phyloP scores from a whole-genome alignment of 2,329 filamentous ascomycete genomes.

The Diaporthe vaccinii region DNA sequence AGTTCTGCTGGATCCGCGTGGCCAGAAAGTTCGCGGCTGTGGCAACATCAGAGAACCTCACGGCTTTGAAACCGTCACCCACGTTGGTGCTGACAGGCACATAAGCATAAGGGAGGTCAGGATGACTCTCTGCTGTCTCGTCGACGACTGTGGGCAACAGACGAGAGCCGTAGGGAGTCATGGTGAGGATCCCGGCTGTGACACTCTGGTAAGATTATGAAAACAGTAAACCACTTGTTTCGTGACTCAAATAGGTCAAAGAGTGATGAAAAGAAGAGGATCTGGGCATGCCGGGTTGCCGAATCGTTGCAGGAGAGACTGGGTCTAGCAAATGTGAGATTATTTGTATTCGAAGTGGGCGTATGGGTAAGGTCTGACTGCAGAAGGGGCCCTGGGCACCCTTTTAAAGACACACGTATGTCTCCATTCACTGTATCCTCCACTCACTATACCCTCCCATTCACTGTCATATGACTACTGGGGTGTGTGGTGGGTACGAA shows the following conservation, averaged over 20 bases:
- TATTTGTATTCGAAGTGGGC: no score
- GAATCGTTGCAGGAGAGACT: no score
- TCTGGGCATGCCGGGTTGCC: no score
- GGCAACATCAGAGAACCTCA: conserved; percentile 30
- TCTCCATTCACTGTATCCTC: no score
- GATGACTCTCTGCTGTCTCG: conserved; percentile 31
- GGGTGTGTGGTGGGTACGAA: no score
- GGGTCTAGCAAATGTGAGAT: no score
- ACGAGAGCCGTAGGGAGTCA: conserved; percentile 25
- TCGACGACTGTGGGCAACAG: conserved; percentile 32
- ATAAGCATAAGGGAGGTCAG: conserved; percentile 31
- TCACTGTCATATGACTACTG: background rate
- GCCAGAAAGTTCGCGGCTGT: conserved; percentile 22
- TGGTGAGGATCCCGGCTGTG: background rate
- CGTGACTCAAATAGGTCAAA: background rate
- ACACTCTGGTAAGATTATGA: no score
- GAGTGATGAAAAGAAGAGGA: background rate
- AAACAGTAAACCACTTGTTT: background rate
- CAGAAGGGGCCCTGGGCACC: no score
- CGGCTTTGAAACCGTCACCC: conserved; percentile 27
- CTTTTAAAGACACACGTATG: no score
- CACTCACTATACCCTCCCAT: no score
- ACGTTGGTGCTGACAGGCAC: conserved; percentile 25
- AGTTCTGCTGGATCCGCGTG: conserved; percentile 26
- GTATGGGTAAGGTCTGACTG: no score